Evolutionary conservation across 2,329 filamentous ascomycete species (phyloP), one percentile per base, ranked within the genome.

Genomic region (Apiospora arundinis): DNA sequence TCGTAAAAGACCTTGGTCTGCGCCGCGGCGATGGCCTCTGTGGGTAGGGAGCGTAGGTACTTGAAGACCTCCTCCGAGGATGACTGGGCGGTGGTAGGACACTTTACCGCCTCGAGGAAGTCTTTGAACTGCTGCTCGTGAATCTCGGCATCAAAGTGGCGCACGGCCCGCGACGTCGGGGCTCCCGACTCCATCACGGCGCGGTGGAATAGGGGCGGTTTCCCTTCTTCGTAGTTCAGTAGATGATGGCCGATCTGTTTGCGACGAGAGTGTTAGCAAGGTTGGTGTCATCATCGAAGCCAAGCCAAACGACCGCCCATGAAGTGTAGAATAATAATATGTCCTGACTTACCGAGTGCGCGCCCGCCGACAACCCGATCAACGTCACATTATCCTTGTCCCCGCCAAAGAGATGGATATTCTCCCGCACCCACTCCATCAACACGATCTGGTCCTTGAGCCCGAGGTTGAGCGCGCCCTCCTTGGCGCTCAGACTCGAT

Each of bases 381-480:
- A 88, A 75, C 0, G 85, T 87, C 18, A 89, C 85, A 49, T 85
- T 83, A 6, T 78, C 73, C 0, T 83, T 82, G 73, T 89, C 85
- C 46, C 87, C 88, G 1, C 87, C 87, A 74, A 90, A 90, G 1
- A 79, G 78, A 2, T 75, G 78, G 69, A 89, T 87, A 72, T 90
- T 89, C 42, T 88, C 84, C 68, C 85, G 82, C 1, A 90, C 83
- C 88, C 88, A 90, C 44, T 85, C 79, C n/a, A 90, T 79, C 12
- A 85, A 78, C 0, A 85, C 71, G 1, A 83, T 80, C 75, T 90
- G 87, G 73, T 90, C 88, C 69, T 83, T 82, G 2, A 90, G 77
- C 0, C 90, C 90, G n/a, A 87, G 75, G 73, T 91, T 92, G 2
- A 90, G 82, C 18, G 85, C 76, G 0, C 89, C 90, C 68, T 87